Base-by-base conservation (phyloP, 495 filamentous ascomycete genomes). In the Hyaloscypha variabilis region DNA sequence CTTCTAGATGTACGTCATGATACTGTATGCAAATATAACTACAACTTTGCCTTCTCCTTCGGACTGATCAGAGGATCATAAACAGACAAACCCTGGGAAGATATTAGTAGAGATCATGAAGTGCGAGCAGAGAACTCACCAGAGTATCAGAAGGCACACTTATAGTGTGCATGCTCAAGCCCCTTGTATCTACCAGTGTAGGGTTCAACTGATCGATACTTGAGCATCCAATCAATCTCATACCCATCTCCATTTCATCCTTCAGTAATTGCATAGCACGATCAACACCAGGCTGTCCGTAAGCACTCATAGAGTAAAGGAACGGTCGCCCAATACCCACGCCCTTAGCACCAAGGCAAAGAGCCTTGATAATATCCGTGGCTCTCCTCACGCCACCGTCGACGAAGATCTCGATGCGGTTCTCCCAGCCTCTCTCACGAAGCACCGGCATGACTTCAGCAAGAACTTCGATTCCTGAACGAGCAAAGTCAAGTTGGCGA, bases 211-310 rank as follows among this genome's bases (percentile, higher is more conserved):
- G 88, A 39, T 85, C 88, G 25, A 99, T 74, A 46, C 72, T 86
- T 1, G 81, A 83, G 30, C 87, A 90, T 17, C 95, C 95, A 69
- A 98, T 92, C 67, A 99, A 79, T 10, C 96, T 86, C 95, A 99
- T 98, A 71, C 91, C 91, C 94, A 98, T 97, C 82, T 94, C 94
- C 88, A 99, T 93, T 84, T 99, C 95, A 74, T 98, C 95, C 81
- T 92, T 96, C 65, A 99, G 85, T 68, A 99, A 81, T 78, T 94
- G 91, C 89, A 97, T 97, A 24, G 94, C 95, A 19, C 92, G 84
- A 68, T 95, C 88, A 28, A 97, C 94, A 65, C 95, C 95, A 2
- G 88, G 82, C 60, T 92, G 78, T 0, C 95, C 95, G 75, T 99
- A 99, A 14, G 94, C 85, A 52, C 87, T 91, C 95, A 99, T 99